Conservation (phyloP, 1,284 basidiomycete species). For the Fistulina hepatica region DNA sequence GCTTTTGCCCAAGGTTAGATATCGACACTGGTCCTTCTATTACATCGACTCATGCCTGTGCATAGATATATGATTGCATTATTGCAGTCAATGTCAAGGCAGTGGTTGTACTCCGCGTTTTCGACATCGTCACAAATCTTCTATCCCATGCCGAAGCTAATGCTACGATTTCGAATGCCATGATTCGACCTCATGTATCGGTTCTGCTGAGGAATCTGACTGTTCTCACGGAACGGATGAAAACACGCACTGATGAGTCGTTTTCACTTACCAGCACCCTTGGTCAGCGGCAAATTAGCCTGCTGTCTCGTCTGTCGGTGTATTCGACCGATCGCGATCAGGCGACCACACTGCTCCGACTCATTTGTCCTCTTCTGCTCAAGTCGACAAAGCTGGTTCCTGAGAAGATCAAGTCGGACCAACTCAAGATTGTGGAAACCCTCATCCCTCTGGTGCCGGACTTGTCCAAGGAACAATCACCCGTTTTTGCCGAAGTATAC, state of each 20-base stretch:
- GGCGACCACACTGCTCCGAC: conserved; percentile 61
- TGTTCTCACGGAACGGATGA: conserved; percentile 53
- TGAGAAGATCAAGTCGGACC: conserved; percentile 81
- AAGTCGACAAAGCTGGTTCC: conserved; percentile 69
- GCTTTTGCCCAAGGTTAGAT: not conserved
- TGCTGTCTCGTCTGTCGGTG: conserved; percentile 74
- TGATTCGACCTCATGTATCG: conserved; percentile 29
- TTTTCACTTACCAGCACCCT: too few species aligned
- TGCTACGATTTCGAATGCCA: not conserved
- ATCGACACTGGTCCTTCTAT: conserved; percentile 40
- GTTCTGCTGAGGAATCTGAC: conserved; percentile 75
- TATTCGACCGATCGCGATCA: conserved; percentile 65
- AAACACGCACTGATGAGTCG: not conserved
- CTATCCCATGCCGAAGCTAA: conserved; percentile 48
- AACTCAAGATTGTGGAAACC: conserved; percentile 68
- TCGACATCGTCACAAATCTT: conserved; percentile 79
- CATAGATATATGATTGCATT: conserved; percentile 75
- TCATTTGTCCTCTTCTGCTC: conserved; percentile 77
- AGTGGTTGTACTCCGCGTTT: conserved; percentile 67
- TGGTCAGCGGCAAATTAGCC: conserved; percentile 71
- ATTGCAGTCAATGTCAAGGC: conserved; percentile 82
- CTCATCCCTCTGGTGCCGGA: conserved; percentile 70
- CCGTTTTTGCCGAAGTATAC: conserved; percentile 56
- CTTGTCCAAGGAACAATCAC: conserved; percentile 58
- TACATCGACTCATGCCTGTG: conserved; percentile 31